Evolutionary conservation across 257 asterid genomes (phyloP).

Genomic region (Cordia subcordata): DNA sequence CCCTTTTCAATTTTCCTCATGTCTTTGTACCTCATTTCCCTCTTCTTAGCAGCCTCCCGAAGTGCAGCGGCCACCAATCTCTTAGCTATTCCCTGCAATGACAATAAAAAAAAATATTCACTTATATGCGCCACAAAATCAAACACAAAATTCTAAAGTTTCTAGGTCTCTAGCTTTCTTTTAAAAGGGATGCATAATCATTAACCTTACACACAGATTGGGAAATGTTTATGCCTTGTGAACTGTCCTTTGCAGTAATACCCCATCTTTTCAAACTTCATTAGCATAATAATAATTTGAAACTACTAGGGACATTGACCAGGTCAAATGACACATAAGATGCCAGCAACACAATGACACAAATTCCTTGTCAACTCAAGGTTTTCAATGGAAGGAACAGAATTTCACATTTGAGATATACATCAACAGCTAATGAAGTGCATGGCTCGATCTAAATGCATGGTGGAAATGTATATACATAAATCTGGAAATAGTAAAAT

Average conservation of each 20-base stretch:
- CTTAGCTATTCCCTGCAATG: constrained; percentile 88
- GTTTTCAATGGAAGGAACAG: not conserved
- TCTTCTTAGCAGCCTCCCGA: constrained; percentile 83
- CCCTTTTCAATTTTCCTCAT: constrained; percentile 83
- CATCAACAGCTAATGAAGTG: too few relatives aligned
- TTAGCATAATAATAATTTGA: too few relatives aligned
- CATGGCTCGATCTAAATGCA: too few relatives aligned
- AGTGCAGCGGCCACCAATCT: constrained; percentile 81
- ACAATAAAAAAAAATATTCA: not conserved
- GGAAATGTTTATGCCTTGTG: not conserved
- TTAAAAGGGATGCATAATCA: too few relatives aligned
- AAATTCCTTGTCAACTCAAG: too few relatives aligned
- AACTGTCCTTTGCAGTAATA: too few relatives aligned
- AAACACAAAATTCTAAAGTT: not conserved
- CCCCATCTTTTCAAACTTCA: too few relatives aligned
- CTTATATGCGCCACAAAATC: not conserved
- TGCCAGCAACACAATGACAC: too few relatives aligned
- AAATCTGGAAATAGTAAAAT: not conserved
- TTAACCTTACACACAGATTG: not conserved
- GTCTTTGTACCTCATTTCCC: constrained; percentile 78
- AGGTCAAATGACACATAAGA: too few relatives aligned
- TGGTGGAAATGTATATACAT: not conserved
- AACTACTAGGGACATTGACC: too few relatives aligned
- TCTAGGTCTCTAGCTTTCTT: too few relatives aligned
- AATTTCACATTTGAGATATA: not conserved